Percentiles rank a stretch among this genome's conserved stretches.
Conservation (phyloP, 257 asterid species). For the Osmanthus fragrans region DNA sequence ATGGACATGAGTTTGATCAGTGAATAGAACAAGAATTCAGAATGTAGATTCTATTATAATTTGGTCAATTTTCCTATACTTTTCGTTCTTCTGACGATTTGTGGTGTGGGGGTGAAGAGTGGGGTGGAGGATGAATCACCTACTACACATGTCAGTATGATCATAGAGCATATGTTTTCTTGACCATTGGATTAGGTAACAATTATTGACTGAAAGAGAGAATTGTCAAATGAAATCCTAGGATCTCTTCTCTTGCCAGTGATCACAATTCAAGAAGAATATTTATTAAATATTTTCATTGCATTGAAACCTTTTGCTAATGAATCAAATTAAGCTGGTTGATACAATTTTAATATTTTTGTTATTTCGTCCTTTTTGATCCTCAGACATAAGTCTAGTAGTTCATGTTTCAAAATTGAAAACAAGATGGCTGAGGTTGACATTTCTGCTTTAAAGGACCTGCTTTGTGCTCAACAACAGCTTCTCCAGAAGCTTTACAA, state of each 20-base stretch:
- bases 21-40: neutral
- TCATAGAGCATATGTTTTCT: neutral
- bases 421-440: constrained; percentile 58
- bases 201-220: neutral
- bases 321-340: neutral
- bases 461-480: constrained; percentile 73
- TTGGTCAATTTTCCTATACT: neutral
- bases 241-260: neutral
- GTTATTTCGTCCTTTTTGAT: neutral
- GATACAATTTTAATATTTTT: neutral
- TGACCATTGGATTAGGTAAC: neutral
- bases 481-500: constrained; percentile 75
- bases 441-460: constrained; percentile 51
- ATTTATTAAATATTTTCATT: neutral
- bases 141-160: neutral
- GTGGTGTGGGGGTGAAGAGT: too few relatives aligned
- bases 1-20: too few relatives aligned
- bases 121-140: neutral
- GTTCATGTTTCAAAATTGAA: constrained; percentile 7
- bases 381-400: constrained; percentile 14
- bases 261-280: neutral
- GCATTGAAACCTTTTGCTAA: neutral
- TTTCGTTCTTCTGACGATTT: neutral
- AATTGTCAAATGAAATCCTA: neutral
- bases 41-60: neutral